Percentiles rank a stretch among this genome's conserved stretches.
Conservation (phyloP, 2,329 filamentous ascomycete genomes). For the Alternaria alternata region DNA sequence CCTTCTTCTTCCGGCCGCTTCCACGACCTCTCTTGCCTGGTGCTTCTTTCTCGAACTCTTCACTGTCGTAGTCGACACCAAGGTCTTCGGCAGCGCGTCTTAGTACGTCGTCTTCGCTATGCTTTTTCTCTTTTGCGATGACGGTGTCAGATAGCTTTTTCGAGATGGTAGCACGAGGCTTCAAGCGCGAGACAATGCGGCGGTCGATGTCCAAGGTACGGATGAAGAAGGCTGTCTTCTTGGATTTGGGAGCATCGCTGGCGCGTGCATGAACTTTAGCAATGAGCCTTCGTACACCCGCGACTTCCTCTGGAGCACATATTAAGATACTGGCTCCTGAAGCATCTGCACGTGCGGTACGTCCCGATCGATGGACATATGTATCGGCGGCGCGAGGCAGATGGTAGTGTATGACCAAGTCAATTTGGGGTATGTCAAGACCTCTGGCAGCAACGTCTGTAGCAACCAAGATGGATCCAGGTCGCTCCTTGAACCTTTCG, state of each 20-base stretch:
- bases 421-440: constrained; percentile 89
- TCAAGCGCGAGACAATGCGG: constrained; percentile 77
- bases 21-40: constrained; percentile 69
- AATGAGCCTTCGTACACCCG: constrained; percentile 81
- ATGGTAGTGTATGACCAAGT: constrained; percentile 94
- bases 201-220: constrained; percentile 84
- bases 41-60: constrained; percentile 74
- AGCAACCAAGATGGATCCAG: constrained; percentile 77
- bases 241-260: constrained; percentile 57
- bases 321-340: constrained; percentile 85
- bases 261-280: constrained; percentile 81
- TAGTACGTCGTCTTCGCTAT: constrained; percentile 85
- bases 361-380: constrained; percentile 94
- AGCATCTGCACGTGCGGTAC: constrained; percentile 84
- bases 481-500: constrained; percentile 79
- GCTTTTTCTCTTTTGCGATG: constrained; percentile 86
- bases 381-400: constrained; percentile 89
- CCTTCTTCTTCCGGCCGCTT: constrained; percentile 75
- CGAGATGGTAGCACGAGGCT: constrained; percentile 78
- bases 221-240: constrained; percentile 71
- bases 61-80: constrained; percentile 91
- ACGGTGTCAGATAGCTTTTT: constrained; percentile 85
- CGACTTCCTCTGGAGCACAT: constrained; percentile 89
- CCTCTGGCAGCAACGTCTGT: constrained; percentile 94
- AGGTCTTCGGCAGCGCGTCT: constrained; percentile 86